Conservation (phyloP, 129 eudicot genomes). For the Lactuca sativa region DNA sequence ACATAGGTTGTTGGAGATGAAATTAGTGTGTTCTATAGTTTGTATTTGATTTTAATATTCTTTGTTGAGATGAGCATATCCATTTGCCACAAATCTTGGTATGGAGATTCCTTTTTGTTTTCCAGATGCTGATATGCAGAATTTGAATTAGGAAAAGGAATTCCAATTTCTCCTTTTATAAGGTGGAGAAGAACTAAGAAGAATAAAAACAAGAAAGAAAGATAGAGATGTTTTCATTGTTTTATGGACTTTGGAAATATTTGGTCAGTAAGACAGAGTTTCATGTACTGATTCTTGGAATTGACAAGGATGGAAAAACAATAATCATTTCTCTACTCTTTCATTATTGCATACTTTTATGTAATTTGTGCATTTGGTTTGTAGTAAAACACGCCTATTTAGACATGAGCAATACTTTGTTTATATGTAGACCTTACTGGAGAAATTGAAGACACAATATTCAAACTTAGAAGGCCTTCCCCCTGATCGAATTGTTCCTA, state of each 20-base stretch:
- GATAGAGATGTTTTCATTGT: too few relatives aligned
- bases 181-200: too few relatives aligned
- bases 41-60: not conserved
- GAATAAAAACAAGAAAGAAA: too few relatives aligned
- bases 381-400: too few relatives aligned
- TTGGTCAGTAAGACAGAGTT: conserved; percentile 96
- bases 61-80: conserved; percentile 6
- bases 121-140: conserved; percentile 43
- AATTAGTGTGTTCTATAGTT: conserved; percentile 1
- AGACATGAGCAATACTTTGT: too few relatives aligned
- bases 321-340: conserved; percentile 42
- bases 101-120: conserved; percentile 2
- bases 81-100: conserved; percentile 13
- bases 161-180: conserved; percentile 14
- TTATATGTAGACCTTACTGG: conserved; percentile 71
- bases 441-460: too few relatives aligned
- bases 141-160: conserved; percentile 28
- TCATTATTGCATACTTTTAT: conserved; percentile 4
- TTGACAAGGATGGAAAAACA: conserved; percentile 98
- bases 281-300: conserved; percentile 96
- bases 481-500: too few relatives aligned
- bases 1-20: conserved; percentile 8
- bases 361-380: not conserved
- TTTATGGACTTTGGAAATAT: too few relatives aligned
- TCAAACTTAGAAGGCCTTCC: too few relatives aligned